Conservation (phyloP, 2,329 filamentous ascomycete species). For the Verticillium longisporum region DNA sequence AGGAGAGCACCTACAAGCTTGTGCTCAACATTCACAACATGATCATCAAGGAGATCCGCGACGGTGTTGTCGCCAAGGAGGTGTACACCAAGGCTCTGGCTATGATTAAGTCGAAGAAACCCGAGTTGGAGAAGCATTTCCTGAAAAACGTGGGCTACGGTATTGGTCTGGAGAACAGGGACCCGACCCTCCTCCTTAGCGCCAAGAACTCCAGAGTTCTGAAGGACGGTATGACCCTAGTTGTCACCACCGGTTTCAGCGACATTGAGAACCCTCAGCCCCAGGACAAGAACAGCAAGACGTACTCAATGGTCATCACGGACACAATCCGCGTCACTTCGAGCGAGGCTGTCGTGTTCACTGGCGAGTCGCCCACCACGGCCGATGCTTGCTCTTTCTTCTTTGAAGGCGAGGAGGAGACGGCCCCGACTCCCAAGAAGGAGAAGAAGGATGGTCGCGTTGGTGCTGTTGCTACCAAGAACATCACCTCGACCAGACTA, state of each 20-base stretch:
- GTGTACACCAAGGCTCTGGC: slow-evolving; percentile 82
- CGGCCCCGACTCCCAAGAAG: slow-evolving; percentile 81
- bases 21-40: slow-evolving; percentile 77
- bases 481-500: slow-evolving; percentile 89
- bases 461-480: slow-evolving; percentile 84
- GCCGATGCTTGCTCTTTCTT: slow-evolving; percentile 96
- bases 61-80: slow-evolving; percentile 81
- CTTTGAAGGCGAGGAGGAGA: slow-evolving; percentile 93
- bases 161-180: slow-evolving; percentile 86
- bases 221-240: slow-evolving; percentile 96
- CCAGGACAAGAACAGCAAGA: slow-evolving; percentile 83
- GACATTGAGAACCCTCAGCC: slow-evolving; percentile 83
- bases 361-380: slow-evolving; percentile 84
- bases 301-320: slow-evolving; percentile 82
- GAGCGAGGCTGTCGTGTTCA: slow-evolving; percentile 80
- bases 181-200: slow-evolving; percentile 76
- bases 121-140: slow-evolving; percentile 92
- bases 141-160: slow-evolving; percentile 87
- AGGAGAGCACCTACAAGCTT: slow-evolving; percentile 91
- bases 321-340: slow-evolving; percentile 87
- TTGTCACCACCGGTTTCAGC: slow-evolving; percentile 81
- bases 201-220: slow-evolving; percentile 76
- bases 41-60: slow-evolving; percentile 85
- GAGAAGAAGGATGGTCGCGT: slow-evolving; percentile 78
- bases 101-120: slow-evolving; percentile 82